Base-by-base conservation (phyloP, 1,139 yeast genomes). In the Kodamaea fungicola region DNA sequence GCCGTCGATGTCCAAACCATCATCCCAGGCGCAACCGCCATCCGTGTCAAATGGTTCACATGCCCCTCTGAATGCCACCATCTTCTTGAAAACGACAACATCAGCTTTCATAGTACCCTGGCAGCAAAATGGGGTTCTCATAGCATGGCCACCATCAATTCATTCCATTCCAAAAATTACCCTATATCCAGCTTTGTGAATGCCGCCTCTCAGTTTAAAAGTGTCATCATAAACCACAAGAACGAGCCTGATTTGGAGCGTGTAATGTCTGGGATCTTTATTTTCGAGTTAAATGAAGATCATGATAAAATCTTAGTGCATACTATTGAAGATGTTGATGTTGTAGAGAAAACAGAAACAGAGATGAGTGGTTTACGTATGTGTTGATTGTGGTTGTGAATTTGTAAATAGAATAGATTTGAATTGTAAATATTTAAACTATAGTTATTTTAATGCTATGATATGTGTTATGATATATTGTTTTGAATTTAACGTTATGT, bases 291-390 rank as follows among this genome's bases (percentile, higher is more conserved):
- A 43, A 78, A 74, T 52, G 67, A 67, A 9, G 67, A 69, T 24
- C 82, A 85, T 57, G 72, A 76, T 37, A 55, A 67, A 43, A 76
- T 88, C 19, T 40, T 70, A 23, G 86, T 80, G n/a, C 92, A 87
- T 54, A 82, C 89, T 1, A 72, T 88, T 32, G 95, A 87, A 46
- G 79, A 85, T 51, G 74, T 88, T 41, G 87, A 85, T 51, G 72
- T 85, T 43, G 62, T 81, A 35, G 84, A 80, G 44, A 55, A 59
- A 36, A 54, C 57, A 3, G 69, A 65, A 34, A 49, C 63, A 19
- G 61, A 62, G 39, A 57, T 55, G 36, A 54, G 55, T 2, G 61
- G 53, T 25, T 53, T 66, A 37, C 45, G 66, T 35, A 55, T 63
- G 16, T 64, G 70, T 19, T 39, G 30, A 22, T n/a, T n/a, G 12